Evolutionary conservation across 148 eudicot species (phyloP).

Genomic region (Amaranthus hypochondriacus): DNA sequence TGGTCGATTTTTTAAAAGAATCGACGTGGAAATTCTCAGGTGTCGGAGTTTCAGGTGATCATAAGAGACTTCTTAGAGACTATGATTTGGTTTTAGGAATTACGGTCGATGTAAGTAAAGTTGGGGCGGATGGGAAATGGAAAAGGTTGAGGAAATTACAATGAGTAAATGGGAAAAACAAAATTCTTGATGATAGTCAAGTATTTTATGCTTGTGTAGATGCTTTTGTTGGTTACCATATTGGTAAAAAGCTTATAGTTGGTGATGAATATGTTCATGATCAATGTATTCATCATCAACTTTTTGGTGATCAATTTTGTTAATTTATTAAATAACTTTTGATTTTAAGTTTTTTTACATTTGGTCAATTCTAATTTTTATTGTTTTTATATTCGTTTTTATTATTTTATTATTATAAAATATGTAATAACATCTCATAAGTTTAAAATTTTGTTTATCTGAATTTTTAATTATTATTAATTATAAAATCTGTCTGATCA

Average conservation of each 20-base stretch:
- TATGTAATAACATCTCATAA: too few species aligned
- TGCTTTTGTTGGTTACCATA: slow-evolving; percentile 19
- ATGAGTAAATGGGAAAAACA: slow-evolving; percentile 17
- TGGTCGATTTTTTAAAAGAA: slow-evolving; percentile 12
- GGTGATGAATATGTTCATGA: background rate
- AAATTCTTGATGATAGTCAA: slow-evolving; percentile 5
- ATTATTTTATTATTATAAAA: too few species aligned
- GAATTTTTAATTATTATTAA: too few species aligned
- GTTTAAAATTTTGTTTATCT: too few species aligned
- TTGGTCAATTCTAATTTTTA: too few species aligned
- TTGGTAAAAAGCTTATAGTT: slow-evolving; percentile 4
- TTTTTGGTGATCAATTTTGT: background rate
- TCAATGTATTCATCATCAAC: background rate
- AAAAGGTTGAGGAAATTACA: slow-evolving; percentile 11
- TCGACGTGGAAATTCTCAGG: slow-evolving; percentile 21
- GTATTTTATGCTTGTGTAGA: slow-evolving; percentile 23
- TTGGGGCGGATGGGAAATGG: slow-evolving; percentile 27
- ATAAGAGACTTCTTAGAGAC: slow-evolving; percentile 32
- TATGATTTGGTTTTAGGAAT: slow-evolving; percentile 17
- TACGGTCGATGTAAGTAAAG: background rate
- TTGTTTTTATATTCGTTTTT: too few species aligned
- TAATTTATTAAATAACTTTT: too few species aligned
- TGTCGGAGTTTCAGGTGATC: slow-evolving; percentile 33
- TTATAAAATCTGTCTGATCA: too few species aligned
- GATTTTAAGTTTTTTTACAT: too few species aligned